Evolutionary conservation across 1,284 basidiomycete species (phyloP), one percentile per base, ranked within the genome.

Genomic region (Rhodofomes roseus): DNA sequence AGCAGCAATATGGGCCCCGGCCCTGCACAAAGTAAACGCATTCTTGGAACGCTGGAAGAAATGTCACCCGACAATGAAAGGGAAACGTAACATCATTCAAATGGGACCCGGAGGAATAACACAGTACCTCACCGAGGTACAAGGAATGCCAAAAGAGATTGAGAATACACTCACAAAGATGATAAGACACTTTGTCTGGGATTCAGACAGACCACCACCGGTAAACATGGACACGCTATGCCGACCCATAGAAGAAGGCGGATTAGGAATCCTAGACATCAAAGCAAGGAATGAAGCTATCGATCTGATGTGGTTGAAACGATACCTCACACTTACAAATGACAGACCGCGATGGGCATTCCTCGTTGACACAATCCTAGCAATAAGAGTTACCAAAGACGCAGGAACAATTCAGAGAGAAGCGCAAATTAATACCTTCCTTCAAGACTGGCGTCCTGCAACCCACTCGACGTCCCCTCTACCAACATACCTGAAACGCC

Each of bases 141-240:
- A 71, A 41, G 60, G 65, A 0, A 71, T 72, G 68, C 73, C 67
- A 3, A 9, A 31, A 7, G 5, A 16, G 0, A 54, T 66, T 3
- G 50, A 62, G 20, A 37, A 37, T 4, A 8, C 12, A 8, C 36
- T 66, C 0, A 25, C 6, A 1, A 48, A 39, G 6, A 20, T 39
- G 0, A 46, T 56, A 4, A 4, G 51, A 7, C 2, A 12, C 27
- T 53, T 53, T 23, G 31, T 53, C 9, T 53, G 51, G 51, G n/a
- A n/a, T n/a, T n/a, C n/a, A n/a, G 51, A 36, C 34, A 20, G n/a
- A 9, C n/a, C 29, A 16, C 8, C 31, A 8, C 31, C 22, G 1
- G n/a, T 53, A 11, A 34, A 5, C 29, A 20, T 53, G 31, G 52
- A 51, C 20, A 51, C 37, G 2, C 37, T 51, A 14, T 51, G 11